A percentile compares a stretch with the other conserved stretches of the same genome.
Conservation (phyloP, 2,329 filamentous ascomycete genomes). For the Trichoderma pleuroti region DNA sequence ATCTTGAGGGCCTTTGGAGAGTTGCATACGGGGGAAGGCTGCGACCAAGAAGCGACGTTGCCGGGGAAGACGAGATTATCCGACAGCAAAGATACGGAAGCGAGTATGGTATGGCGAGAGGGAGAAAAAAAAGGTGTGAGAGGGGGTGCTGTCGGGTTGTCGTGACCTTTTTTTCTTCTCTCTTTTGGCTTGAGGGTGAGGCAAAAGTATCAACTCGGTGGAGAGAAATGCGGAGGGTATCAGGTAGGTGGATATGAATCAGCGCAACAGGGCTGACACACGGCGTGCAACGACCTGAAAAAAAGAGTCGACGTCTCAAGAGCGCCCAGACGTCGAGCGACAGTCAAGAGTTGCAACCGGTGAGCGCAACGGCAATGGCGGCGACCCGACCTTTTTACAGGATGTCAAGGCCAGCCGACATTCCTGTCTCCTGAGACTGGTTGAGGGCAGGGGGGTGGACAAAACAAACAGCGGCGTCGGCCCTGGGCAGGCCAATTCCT, state of each 20-base stretch:
- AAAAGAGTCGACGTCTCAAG: background rate
- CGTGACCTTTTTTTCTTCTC: background rate
- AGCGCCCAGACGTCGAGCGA: background rate
- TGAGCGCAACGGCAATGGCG: slow-evolving; percentile 6
- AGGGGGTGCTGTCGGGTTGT: background rate
- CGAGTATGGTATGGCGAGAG: background rate
- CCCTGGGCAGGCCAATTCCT: background rate
- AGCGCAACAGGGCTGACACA: background rate
- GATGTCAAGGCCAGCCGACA: slow-evolving; percentile 1
- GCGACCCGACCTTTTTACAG: background rate
- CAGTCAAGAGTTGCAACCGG: background rate
- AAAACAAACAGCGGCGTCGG: slow-evolving; percentile 15
- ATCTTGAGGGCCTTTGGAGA: slow-evolving; percentile 38
- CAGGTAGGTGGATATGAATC: slow-evolving; percentile 12
- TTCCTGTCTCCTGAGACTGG: slow-evolving; percentile 19
- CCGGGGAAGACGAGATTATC: background rate
- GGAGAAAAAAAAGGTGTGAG: background rate
- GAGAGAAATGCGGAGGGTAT: slow-evolving; percentile 14
- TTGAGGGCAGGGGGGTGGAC: background rate
- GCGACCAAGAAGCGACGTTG: background rate
- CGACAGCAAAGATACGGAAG: background rate
- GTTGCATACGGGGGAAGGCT: slow-evolving; percentile 7
- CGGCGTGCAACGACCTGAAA: background rate
- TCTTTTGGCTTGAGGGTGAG: background rate
- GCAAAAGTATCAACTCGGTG: background rate